Evolutionary conservation across 805 yeast genomes (phyloP).

Genomic region (Schwanniomyces occidentalis): DNA sequence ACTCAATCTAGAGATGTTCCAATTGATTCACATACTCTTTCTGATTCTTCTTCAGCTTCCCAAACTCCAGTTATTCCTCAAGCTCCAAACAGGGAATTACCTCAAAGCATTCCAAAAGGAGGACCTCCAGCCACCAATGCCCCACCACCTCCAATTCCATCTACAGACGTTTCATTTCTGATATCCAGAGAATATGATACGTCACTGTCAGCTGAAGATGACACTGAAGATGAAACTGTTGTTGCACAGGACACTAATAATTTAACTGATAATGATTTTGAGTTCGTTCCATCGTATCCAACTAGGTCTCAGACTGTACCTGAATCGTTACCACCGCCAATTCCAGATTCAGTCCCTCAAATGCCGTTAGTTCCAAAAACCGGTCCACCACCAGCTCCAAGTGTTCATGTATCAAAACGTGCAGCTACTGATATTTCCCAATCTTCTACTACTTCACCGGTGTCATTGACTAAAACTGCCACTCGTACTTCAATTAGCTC

Average conservation of each 20-base stretch:
- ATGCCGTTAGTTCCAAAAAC: constrained; percentile 5
- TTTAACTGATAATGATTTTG: constrained; percentile 26
- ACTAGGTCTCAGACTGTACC: constrained; percentile 12
- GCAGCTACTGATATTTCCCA: constrained; percentile 3
- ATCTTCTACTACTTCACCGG: constrained; percentile 11
- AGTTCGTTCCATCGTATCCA: constrained; percentile 16
- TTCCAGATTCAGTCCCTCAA: constrained; percentile 9
- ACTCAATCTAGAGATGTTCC: too few relatives aligned
- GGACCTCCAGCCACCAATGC: constrained; percentile 6
- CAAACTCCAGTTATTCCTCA: neutral
- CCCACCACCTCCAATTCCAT: constrained; percentile 19
- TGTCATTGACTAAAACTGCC: constrained; percentile 1
- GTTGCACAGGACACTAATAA: constrained; percentile 9
- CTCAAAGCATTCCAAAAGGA: constrained; percentile 6
- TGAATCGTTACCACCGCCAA: constrained; percentile 7
- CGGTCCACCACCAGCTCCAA: constrained; percentile 1
- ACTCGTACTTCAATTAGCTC: constrained; percentile 3
- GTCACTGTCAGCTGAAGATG: too few relatives aligned
- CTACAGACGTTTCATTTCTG: too few relatives aligned
- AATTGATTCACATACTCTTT: constrained; percentile 3
- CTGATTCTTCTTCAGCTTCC: neutral
- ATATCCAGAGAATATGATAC: too few relatives aligned
- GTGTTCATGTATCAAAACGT: constrained; percentile 2
- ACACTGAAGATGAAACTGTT: constrained; percentile 12
- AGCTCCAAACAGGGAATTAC: too few relatives aligned